phyloP scores from a whole-genome alignment of 768 basidiomycete species.

The Aureoboletus auriporus region DNA sequence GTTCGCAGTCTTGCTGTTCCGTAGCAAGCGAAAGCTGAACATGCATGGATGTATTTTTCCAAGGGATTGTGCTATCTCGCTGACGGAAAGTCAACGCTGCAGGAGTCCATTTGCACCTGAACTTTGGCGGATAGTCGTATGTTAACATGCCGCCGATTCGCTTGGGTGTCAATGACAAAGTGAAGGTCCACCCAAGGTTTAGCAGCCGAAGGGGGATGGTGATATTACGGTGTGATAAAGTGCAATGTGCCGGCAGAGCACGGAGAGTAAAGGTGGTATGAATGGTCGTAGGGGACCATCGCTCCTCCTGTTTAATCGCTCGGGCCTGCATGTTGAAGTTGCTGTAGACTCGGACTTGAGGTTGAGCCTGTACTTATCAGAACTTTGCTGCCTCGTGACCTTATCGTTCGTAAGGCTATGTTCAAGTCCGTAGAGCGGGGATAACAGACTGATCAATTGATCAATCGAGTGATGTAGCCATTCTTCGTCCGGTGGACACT shows the following conservation, averaged over 20 bases:
- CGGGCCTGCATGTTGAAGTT: background rate
- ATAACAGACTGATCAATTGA: no score
- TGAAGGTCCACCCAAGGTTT: constrained; percentile 13
- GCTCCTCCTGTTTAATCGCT: constrained; percentile 10
- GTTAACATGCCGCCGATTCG: background rate
- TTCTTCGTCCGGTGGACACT: no score
- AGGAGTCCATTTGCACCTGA: constrained; percentile 3
- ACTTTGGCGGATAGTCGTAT: no score
- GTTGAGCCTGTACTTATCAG: no score
- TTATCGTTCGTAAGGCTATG: no score
- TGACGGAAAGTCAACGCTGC: constrained; percentile 8
- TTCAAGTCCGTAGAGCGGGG: no score
- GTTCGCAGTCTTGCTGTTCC: background rate
- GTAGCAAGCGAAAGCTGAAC: constrained; percentile 4
- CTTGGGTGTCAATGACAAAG: constrained; percentile 9
- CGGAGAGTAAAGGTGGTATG: constrained; percentile 2
- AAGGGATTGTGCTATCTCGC: background rate
- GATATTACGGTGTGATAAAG: background rate
- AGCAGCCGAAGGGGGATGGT: constrained; percentile 10
- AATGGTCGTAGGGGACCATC: constrained; percentile 12
- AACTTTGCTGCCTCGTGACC: no score
- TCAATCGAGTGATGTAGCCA: no score
- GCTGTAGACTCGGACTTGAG: no score
- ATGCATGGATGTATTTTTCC: constrained; percentile 13
- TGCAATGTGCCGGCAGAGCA: background rate